Base-by-base conservation (phyloP, 1,284 basidiomycete genomes). In the Serendipita sp. region DNA sequence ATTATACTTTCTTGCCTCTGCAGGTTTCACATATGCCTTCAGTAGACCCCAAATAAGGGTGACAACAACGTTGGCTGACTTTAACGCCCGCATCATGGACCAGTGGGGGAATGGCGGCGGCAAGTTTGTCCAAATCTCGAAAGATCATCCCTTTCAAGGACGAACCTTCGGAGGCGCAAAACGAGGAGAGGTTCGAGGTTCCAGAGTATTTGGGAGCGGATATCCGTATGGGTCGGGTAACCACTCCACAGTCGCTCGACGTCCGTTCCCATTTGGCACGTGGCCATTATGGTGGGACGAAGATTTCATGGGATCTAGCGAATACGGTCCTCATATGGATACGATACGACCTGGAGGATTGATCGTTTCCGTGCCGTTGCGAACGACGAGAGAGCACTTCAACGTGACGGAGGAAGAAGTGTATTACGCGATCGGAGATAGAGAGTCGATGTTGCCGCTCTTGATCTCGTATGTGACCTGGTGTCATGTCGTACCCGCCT, bases 181-280 rank as follows among this genome's bases (percentile, higher is more conserved):
- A 8, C 2, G 53, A 34, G 2, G 3, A n/a, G 32, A 29, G 32
- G 62, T 70, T 13, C 67, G 67, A 45, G 68, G 22, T 22, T 65
- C 60, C n/a, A 58, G 60, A 34, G 61, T 62, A 22, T 68, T 67
- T 45, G 68, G 68, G 3, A 67, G 65, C 38, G 69, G 69, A 8
- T 70, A 69, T 50, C 63, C 67, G 1, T 68, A 68, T 60, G 67
- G 66, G 6, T 63, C 44, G 8, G 43, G 22, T 17, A n/a, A 55
- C 30, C 64, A 65, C 12, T 63, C 47, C 22, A 67, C 49, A 32
- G 64, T 69, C 15, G 50, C 62, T 8, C 63, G 66, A 3, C 35
- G 66, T 1, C 63, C 65, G 8, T 67, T 70, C 32, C 68, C 69
- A 3, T 71, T 65, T 43, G 65, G 64, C 12, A 70, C 69, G 45